These are phyloP conservation scores for Yamadazyma ubonensis DNA, from an alignment of 805 yeast genomes.

Conservation along the genomic window DNA sequence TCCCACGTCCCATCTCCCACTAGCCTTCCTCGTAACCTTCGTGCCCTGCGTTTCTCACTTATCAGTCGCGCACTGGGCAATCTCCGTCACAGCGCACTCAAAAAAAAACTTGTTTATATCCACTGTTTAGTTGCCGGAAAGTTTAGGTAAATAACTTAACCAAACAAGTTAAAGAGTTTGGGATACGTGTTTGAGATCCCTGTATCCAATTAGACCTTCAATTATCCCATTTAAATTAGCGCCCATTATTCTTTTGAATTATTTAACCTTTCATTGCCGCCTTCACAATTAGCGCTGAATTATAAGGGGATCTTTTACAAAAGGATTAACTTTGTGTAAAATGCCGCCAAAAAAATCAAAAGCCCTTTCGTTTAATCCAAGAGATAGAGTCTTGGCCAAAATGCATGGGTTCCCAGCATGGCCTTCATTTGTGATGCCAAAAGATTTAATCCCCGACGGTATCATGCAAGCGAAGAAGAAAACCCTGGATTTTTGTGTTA, in stretches of 20 bases:
- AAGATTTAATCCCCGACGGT: constrained; percentile 32
- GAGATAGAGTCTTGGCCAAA: constrained; percentile 44
- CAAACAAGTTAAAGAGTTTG: too few species aligned
- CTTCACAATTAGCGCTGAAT: too few species aligned
- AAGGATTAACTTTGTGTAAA: too few species aligned
- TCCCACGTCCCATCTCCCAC: too few species aligned
- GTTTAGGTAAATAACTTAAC: too few species aligned
- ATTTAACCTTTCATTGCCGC: too few species aligned
- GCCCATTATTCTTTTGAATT: too few species aligned
- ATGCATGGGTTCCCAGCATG: constrained; percentile 47
- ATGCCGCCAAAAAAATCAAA: constrained; percentile 36
- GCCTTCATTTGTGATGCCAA: constrained; percentile 51
- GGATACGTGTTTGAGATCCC: too few species aligned
- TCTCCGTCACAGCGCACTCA: constrained; percentile 3
- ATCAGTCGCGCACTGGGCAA: constrained; percentile 1
- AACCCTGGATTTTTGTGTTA: constrained; percentile 39
- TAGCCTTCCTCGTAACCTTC: neutral
- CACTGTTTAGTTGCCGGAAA: constrained; percentile 4
- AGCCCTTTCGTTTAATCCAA: constrained; percentile 24
- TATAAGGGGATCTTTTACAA: too few species aligned
- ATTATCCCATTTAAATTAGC: too few species aligned
- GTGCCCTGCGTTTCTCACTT: neutral
- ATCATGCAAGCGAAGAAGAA: constrained; percentile 37
- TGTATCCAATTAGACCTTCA: too few species aligned
- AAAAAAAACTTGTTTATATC: constrained; percentile 3